Conservation (phyloP, 1,284 basidiomycete species). For the Laetiporus sulphureus region DNA sequence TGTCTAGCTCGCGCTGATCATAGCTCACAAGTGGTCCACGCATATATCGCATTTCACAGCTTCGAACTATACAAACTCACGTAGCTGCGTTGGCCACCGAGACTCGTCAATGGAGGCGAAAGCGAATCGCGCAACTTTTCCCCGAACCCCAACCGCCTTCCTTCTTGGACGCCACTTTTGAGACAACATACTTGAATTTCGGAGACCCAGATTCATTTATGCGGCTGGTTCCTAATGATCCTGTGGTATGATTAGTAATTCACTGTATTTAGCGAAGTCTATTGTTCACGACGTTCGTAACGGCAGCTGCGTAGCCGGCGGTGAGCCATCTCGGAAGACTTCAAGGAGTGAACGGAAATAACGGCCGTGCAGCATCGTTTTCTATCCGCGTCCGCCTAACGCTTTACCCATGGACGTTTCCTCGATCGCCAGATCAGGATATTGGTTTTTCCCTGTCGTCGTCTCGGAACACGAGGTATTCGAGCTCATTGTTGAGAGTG, state of each 20-base stretch:
- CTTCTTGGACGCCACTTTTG: background rate
- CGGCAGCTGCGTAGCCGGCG: background rate
- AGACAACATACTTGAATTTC: background rate
- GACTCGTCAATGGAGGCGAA: background rate
- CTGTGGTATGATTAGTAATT: too few relatives aligned
- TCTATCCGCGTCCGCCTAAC: conserved; percentile 19
- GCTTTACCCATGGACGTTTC: conserved; percentile 19
- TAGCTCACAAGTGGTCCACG: too few relatives aligned
- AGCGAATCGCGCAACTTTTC: background rate
- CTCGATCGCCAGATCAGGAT: conserved; percentile 17
- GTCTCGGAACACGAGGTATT: conserved; percentile 9
- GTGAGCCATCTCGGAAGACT: background rate
- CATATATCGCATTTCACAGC: too few relatives aligned
- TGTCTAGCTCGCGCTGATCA: too few relatives aligned
- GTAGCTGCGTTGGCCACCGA: background rate
- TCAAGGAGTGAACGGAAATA: background rate
- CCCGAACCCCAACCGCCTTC: background rate
- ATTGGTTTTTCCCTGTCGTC: conserved; percentile 22
- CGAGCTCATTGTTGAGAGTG: conserved; percentile 21
- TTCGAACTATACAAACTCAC: background rate
- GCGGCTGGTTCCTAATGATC: background rate
- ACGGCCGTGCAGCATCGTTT: conserved; percentile 10
- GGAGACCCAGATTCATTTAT: background rate
- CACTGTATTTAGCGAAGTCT: background rate
- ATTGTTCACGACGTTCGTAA: background rate